A percentile compares a stretch with the other conserved stretches of the same genome.
These are phyloP conservation scores for Trametopsis cervina DNA, from an alignment of 768 basidiomycete genomes.

Conservation along the genomic window DNA sequence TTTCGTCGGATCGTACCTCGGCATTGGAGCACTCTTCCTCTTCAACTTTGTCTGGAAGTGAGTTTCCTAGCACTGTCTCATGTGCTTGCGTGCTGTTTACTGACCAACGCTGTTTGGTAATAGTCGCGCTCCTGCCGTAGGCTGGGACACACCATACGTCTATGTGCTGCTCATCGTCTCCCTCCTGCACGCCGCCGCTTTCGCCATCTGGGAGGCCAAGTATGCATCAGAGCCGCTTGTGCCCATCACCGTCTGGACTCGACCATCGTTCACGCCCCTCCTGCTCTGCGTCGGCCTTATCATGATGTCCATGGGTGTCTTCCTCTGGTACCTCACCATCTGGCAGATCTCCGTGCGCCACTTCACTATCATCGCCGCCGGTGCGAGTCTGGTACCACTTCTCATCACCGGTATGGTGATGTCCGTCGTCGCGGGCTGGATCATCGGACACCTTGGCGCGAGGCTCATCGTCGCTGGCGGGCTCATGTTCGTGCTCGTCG, in stretches of 20 bases:
- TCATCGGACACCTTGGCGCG: too few species aligned
- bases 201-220: constrained; percentile 2
- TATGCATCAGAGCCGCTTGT: constrained; percentile 1
- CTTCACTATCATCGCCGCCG: not conserved
- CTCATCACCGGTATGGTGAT: not conserved
- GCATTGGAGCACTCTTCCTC: constrained; percentile 2
- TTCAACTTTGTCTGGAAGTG: constrained; percentile 12
- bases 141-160: constrained; percentile 4
- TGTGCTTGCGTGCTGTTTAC: not conserved
- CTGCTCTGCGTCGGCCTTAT: not conserved
- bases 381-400: not conserved
- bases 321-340: constrained; percentile 4
- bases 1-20: constrained; percentile 1
- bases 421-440: constrained; percentile 2
- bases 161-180: constrained; percentile 8
- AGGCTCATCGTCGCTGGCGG: constrained; percentile 5
- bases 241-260: constrained; percentile 3
- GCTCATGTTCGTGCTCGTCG: not conserved
- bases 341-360: constrained; percentile 3
- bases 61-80: not conserved
- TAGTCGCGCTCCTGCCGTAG: constrained; percentile 6
- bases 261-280: constrained; percentile 3
- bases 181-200: not conserved
- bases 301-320: constrained; percentile 4
- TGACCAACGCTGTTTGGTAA: too few species aligned